A percentile compares a stretch with the other conserved stretches of the same genome.
Evolutionary conservation across 2,329 filamentous ascomycete genomes (phyloP).

Genomic region (Aspergillus sp.): DNA sequence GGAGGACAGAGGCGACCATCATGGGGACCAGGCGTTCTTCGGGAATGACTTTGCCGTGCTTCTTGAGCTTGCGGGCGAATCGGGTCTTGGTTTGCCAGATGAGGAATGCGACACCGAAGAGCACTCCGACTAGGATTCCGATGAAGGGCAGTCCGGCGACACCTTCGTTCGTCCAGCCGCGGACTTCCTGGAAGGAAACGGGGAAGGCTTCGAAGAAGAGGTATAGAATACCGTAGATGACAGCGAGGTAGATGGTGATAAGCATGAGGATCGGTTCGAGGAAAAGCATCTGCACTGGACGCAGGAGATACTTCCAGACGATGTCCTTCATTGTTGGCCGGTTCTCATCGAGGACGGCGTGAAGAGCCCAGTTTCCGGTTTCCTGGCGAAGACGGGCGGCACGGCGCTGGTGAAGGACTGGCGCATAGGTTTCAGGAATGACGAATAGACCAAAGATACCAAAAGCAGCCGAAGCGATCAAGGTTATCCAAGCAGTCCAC

Average conservation of each 20-base stretch:
- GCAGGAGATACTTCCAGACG: slow-evolving; percentile 39
- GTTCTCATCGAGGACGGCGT: slow-evolving; percentile 40
- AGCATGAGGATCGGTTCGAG: slow-evolving; percentile 44
- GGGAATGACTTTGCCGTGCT: slow-evolving; percentile 31
- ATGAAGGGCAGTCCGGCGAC: slow-evolving; percentile 34
- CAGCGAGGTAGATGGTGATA: slow-evolving; percentile 40
- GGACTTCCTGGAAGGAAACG: slow-evolving; percentile 31
- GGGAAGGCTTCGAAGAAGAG: slow-evolving; percentile 38
- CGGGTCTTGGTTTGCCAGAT: slow-evolving; percentile 36
- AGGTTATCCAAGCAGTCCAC: slow-evolving; percentile 52
- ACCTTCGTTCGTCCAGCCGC: slow-evolving; percentile 31
- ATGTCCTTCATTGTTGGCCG: slow-evolving; percentile 34
- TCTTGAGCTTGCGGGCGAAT: slow-evolving; percentile 28
- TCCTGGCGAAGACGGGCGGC: slow-evolving; percentile 43
- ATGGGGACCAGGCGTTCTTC: slow-evolving; percentile 42
- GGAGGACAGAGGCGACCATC: slow-evolving; percentile 36
- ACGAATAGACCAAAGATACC: slow-evolving; percentile 38
- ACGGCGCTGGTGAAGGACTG: slow-evolving; percentile 42
- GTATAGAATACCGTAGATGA: slow-evolving; percentile 34
- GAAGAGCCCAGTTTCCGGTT: slow-evolving; percentile 41
- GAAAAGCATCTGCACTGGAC: slow-evolving; percentile 42
- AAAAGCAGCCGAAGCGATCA: slow-evolving; percentile 43
- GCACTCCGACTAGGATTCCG: slow-evolving; percentile 28
- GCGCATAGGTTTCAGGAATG: slow-evolving; percentile 47
- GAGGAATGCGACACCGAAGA: slow-evolving; percentile 30